These are phyloP conservation scores for Geotrichum reessii DNA, from an alignment of 1,139 yeast species.

Conservation along the genomic window DNA sequence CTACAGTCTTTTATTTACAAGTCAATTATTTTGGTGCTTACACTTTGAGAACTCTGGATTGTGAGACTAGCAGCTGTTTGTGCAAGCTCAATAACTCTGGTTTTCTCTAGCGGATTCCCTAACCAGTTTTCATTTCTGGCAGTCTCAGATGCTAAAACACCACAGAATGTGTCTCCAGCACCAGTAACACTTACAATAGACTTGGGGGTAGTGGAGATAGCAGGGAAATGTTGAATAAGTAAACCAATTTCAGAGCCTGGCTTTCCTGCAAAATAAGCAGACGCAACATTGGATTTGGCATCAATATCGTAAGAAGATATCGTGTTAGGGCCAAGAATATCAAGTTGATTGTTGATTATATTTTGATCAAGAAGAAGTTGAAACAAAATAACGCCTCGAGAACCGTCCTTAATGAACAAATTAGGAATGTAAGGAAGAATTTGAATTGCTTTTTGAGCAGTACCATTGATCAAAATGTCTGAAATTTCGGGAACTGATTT, in stretches of 20 bases:
- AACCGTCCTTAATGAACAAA: slow-evolving; percentile 61
- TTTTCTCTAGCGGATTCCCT: slow-evolving; percentile 29
- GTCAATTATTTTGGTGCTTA: slow-evolving; percentile 23
- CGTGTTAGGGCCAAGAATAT: slow-evolving; percentile 4
- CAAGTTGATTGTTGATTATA: slow-evolving; percentile 2
- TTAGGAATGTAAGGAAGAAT: slow-evolving; percentile 69
- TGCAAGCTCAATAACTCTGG: slow-evolving; percentile 39
- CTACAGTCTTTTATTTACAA: slow-evolving; percentile 3
- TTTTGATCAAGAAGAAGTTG: slow-evolving; percentile 35
- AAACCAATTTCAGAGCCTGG: slow-evolving; percentile 42
- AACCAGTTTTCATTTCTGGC: slow-evolving; percentile 33
- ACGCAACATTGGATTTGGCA: slow-evolving; percentile 17
- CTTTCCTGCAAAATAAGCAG: slow-evolving; percentile 19
- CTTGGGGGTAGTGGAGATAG: slow-evolving; percentile 28
- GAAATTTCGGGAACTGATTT: slow-evolving; percentile 30
- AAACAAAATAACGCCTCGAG: slow-evolving; percentile 55
- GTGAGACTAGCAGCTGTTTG: slow-evolving; percentile 54
- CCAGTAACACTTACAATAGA: slow-evolving; percentile 52
- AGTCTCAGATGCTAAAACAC: slow-evolving; percentile 43
- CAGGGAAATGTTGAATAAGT: slow-evolving; percentile 57
- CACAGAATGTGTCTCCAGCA: slow-evolving; percentile 63
- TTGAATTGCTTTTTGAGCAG: slow-evolving; percentile 63
- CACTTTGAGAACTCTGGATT: slow-evolving; percentile 37
- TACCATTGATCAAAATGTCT: slow-evolving; percentile 42
- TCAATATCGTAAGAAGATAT: background rate